Evolutionary conservation across 768 basidiomycete species (phyloP), one percentile per base, ranked within the genome.

Genomic region (Mycena galericulata): DNA sequence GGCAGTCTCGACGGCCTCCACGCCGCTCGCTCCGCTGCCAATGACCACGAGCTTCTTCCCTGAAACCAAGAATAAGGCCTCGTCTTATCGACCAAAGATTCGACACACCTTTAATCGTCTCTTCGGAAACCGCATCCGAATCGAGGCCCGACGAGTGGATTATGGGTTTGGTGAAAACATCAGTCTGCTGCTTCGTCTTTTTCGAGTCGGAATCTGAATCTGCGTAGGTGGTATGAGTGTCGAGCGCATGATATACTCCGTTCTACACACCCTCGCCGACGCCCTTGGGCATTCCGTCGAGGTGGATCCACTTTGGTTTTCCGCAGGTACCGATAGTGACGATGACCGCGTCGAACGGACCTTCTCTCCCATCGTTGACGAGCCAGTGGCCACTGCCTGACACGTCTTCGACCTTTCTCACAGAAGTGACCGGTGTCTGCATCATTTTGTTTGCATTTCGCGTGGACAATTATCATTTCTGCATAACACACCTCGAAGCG

Each of bases 251-350:
- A 26, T 5, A 2, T 12, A 4, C 10, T 34, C 14, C 43, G 22
- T 6, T 50, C 17, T 6, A 61, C 62, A 32, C 22, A 66, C 64
- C 65, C 26, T 68, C 9, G 30, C 63, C 69, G 10, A 70, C 65
- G n/a, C 78, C 74, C 12, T 76, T 72, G 14, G 83, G 84, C 79
- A 84, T 82, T 1, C 86, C 86, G 3, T 81, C 80, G 60, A 87
- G 79, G 10, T 75, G 68, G 55, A 86, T 75, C 80, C 82, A 82
- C 66, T 79, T 77, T 0, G 86, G 85, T 38, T 82, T 76, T 8
- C 86, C 87, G 71, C 86, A 86, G 0, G 86, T 86, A 6, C 86
- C 83, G 18, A 87, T 76, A 2, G 81, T 85, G 30, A 83, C 84
- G 34, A 87, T 84, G 71, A 88, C 75, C 0, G 86, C 86, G 72